Evolutionary conservation across 163 green algal species (phyloP).

Genomic region (Trebouxiophyceae sp.): DNA sequence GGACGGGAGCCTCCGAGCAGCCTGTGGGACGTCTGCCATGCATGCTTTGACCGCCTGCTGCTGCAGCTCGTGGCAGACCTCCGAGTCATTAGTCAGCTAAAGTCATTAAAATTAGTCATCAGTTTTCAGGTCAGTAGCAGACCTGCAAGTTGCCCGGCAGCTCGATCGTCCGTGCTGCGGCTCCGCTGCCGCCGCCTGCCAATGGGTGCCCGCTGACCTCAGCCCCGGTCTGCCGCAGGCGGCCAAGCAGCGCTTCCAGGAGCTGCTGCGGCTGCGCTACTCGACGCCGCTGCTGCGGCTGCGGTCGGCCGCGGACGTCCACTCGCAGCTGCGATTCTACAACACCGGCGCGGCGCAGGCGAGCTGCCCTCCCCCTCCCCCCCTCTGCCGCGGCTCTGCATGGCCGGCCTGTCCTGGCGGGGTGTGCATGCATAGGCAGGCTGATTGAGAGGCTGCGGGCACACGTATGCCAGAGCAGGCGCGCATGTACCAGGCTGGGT

Average conservation of each 20-base stretch:
- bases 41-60: too few relatives aligned
- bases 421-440: background rate
- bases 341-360: constrained; percentile 44
- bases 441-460: background rate
- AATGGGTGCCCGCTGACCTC: too few relatives aligned
- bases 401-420: background rate
- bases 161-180: too few relatives aligned
- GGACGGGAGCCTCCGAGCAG: too few relatives aligned
- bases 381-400: background rate
- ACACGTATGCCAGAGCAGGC: too few relatives aligned
- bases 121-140: too few relatives aligned
- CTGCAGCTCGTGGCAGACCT: too few relatives aligned
- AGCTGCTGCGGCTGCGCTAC: constrained; percentile 52
- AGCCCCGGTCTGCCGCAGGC: constrained; percentile 20
- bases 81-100: too few relatives aligned
- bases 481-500: background rate
- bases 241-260: constrained; percentile 27
- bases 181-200: too few relatives aligned
- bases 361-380: background rate
- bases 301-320: constrained; percentile 32
- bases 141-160: too few relatives aligned
- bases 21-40: too few relatives aligned
- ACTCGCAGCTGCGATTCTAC: constrained; percentile 45
- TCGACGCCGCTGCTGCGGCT: constrained; percentile 66
- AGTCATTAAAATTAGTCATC: too few relatives aligned